A percentile compares a stretch with the other conserved stretches of the same genome.
Conservation (phyloP, 2,329 filamentous ascomycete species). For the Ascochyta lentis region DNA sequence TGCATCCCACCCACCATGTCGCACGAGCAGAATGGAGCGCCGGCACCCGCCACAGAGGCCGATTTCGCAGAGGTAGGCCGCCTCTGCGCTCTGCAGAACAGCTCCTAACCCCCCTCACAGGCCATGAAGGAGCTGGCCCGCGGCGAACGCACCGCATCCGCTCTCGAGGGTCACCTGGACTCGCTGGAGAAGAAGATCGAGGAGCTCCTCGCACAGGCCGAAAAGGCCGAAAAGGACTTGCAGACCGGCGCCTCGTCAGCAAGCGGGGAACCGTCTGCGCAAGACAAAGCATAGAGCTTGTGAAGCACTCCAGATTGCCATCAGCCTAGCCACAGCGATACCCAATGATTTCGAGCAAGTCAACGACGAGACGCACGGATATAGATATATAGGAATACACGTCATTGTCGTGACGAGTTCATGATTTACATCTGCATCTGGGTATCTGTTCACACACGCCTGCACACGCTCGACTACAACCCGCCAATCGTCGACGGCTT, state of each 20-base stretch:
- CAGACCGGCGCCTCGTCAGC: conserved; percentile 9
- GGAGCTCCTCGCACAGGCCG: conserved; percentile 57
- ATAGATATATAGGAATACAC: neutral
- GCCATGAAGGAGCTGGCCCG: conserved; percentile 60
- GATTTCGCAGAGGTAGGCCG: conserved; percentile 45
- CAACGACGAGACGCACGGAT: conserved; percentile 1
- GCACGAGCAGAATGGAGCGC: conserved; percentile 39
- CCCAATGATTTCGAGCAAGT: conserved; percentile 5
- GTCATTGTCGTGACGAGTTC: neutral
- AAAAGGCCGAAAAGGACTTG: conserved; percentile 47
- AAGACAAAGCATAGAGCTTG: conserved; percentile 11
- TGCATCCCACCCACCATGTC: conserved; percentile 36
- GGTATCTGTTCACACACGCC: conserved; percentile 6
- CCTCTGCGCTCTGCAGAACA: neutral
- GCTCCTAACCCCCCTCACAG: conserved; percentile 41
- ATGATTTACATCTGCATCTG: conserved; percentile 3
- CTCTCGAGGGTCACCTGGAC: conserved; percentile 61
- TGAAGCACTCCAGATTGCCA: neutral
- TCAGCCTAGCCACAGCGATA: neutral
- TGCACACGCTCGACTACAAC: conserved; percentile 24
- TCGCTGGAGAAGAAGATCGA: conserved; percentile 63
- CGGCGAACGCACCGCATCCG: conserved; percentile 63
- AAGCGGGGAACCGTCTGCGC: neutral
- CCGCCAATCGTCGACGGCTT: conserved; percentile 45
- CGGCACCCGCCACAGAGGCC: conserved; percentile 33